These are phyloP conservation scores for Penicillium angulare DNA, from an alignment of 495 filamentous ascomycete species.

Conservation along the genomic window DNA sequence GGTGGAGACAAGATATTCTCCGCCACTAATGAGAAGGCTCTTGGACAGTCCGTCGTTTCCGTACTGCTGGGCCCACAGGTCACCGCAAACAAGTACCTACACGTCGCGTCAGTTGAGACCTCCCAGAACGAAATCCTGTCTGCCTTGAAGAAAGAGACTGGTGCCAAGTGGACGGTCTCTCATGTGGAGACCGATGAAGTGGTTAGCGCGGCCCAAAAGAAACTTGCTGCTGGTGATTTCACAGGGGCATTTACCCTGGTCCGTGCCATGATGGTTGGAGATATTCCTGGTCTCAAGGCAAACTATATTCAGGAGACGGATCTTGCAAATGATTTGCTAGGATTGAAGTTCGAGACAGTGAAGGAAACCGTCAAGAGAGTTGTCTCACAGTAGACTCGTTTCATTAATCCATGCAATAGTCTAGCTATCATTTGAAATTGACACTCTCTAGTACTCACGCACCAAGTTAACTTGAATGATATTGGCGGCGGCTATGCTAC, in stretches of 20 bases:
- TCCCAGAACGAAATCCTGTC: slow-evolving; percentile 47
- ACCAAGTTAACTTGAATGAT: too few species aligned
- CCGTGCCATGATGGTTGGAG: slow-evolving; percentile 24
- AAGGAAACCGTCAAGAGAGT: too few species aligned
- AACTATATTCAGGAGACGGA: slow-evolving; percentile 29
- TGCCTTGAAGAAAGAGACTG: slow-evolving; percentile 41
- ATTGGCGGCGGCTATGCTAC: too few species aligned
- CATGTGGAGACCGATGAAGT: slow-evolving; percentile 29
- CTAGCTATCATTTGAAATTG: too few species aligned
- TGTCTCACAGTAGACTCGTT: too few species aligned
- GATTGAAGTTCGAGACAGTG: too few species aligned
- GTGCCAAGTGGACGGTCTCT: slow-evolving; percentile 37
- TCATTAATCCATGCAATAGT: too few species aligned
- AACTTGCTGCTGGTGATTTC: slow-evolving; percentile 37
- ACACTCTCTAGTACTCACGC: too few species aligned
- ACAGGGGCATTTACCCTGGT: slow-evolving; percentile 28
- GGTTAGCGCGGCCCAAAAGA: slow-evolving; percentile 24
- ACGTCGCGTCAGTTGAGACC: slow-evolving; percentile 41
- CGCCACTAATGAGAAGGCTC: slow-evolving; percentile 37
- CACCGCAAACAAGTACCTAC: slow-evolving; percentile 49
- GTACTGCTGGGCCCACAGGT: slow-evolving; percentile 35
- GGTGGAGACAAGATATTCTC: slow-evolving; percentile 36
- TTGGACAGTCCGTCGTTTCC: slow-evolving; percentile 39
- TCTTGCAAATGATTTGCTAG: slow-evolving; percentile 32
- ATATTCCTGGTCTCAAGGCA: slow-evolving; percentile 20